phyloP scores from a whole-genome alignment of 306 rosid species.

The Medicago truncatula region DNA sequence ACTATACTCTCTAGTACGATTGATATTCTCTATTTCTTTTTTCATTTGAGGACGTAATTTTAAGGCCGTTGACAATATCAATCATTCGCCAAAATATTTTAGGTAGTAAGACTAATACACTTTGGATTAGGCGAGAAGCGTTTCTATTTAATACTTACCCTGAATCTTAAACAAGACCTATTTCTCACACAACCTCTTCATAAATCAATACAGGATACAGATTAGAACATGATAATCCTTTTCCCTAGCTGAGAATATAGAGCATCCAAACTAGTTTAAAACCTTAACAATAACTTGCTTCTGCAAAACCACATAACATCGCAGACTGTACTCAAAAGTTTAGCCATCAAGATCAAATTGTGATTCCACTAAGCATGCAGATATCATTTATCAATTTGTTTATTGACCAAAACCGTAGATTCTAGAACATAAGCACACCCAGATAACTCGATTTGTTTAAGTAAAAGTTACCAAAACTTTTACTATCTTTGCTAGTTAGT shows the following conservation, averaged over 20 bases:
- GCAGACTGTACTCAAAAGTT: not conserved
- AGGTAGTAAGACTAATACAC: not conserved
- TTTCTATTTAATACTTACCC: not conserved
- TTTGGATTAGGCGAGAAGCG: not conserved
- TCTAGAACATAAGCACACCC: not conserved
- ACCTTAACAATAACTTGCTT: constrained; percentile 18
- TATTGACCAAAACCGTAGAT: not conserved
- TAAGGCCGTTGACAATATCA: not conserved
- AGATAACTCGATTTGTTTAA: not conserved
- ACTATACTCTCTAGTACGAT: not conserved
- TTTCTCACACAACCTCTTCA: constrained; percentile 25
- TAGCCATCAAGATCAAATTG: constrained; percentile 13
- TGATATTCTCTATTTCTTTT: not conserved
- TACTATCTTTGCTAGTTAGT: not conserved
- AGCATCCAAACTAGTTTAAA: constrained; percentile 16
- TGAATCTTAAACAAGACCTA: not conserved
- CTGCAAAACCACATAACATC: constrained; percentile 22
- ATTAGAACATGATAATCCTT: constrained; percentile 3
- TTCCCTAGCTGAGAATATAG: constrained; percentile 5
- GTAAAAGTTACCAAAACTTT: not conserved
- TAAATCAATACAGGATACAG: constrained; percentile 23
- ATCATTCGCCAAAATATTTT: not conserved
- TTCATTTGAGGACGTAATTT: not conserved
- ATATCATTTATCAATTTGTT: constrained; percentile 7
- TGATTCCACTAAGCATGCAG: constrained; percentile 17